Evolutionary conservation across 768 basidiomycete genomes (phyloP).

Genomic region (Grammothele lineata): DNA sequence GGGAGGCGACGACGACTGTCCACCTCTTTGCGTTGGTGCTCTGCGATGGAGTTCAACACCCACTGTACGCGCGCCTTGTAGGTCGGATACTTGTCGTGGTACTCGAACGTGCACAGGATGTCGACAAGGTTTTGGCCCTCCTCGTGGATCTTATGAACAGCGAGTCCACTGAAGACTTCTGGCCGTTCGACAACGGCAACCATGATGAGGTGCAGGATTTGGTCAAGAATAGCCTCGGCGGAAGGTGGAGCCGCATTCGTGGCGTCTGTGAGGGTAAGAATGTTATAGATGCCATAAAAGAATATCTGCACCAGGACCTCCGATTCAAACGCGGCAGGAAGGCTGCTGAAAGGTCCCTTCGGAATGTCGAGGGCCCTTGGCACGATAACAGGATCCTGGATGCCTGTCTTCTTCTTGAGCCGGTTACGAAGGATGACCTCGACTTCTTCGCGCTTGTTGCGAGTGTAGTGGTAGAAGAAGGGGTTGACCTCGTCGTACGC

Average conservation of each 20-base stretch:
- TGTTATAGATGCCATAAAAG: constrained; percentile 77
- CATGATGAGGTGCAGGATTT: constrained; percentile 83
- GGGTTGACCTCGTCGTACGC: constrained; percentile 87
- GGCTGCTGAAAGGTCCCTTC: constrained; percentile 61
- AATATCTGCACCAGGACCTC: constrained; percentile 75
- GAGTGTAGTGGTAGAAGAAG: constrained; percentile 92
- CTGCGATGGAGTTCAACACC: constrained; percentile 62
- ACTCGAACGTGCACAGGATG: constrained; percentile 72
- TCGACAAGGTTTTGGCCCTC: constrained; percentile 62
- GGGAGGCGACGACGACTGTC: constrained; percentile 41
- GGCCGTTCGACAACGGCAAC: constrained; percentile 74
- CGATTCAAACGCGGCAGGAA: constrained; percentile 64
- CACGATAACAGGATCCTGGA: constrained; percentile 65
- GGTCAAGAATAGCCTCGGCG: constrained; percentile 87
- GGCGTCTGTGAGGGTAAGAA: constrained; percentile 60
- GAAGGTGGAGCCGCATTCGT: constrained; percentile 63
- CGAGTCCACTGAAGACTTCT: constrained; percentile 54
- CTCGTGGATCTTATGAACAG: constrained; percentile 51
- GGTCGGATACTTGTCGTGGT: constrained; percentile 68
- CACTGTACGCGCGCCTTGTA: constrained; percentile 72
- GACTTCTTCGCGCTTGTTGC: constrained; percentile 91
- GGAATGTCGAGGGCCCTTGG: constrained; percentile 66
- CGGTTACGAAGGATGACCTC: constrained; percentile 69
- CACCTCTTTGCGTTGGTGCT: constrained; percentile 56
- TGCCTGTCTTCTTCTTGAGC: constrained; percentile 58